Evolutionary conservation across 371 early-diverging fungal species (phyloP), one percentile per base, ranked within the genome.

Genomic region (Syncephalastrum racemosum): DNA sequence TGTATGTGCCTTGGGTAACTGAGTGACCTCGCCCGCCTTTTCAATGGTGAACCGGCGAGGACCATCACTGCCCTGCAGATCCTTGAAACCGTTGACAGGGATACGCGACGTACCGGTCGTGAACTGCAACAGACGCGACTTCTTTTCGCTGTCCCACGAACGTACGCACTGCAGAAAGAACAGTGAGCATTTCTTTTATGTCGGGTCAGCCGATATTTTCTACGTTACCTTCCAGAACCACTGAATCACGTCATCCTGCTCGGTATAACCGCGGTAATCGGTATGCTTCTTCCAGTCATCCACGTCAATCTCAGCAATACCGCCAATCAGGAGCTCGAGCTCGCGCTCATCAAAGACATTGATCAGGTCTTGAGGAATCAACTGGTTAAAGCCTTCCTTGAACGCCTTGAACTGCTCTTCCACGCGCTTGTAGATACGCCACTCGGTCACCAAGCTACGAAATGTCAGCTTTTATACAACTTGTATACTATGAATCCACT

Each of bases 261-360:
- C 93, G 4, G 94, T 92, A 83, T 96, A 99, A 20, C 97, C 96
- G 47, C 95, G 80, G 68, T 98, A 99, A 60, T 95, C 96, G 12
- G 98, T 96, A 66, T 99, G 95, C 73, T 96, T 97, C 82, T 94
- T 95, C 99, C 99, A 98, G 72, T 99, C 99, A 62, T 97, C 97
- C 14, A 97, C 86, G 76, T 99, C 98, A 56, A 99, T 96, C 65
- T 99, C 98, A 6, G 97, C 92, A 64, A 98, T 79, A 58, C 99
- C 99, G n/a, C 97, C 93, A 68, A 99, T 97, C 42, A 98, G 82
- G 27, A 99, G 82, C 82, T 98, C 99, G 53, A 99, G 74, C 76
- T 99, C 99, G 59, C 94, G 91, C 69, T 97, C 98, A 71, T 98
- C 95, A 82, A 98, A 99, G 24, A 98, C 96, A 52, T 84, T 82